A percentile compares a stretch with the other conserved stretches of the same genome.
These are phyloP conservation scores for Brasenia schreberi DNA, from an alignment of 164 flowering plant species.

Conservation along the genomic window DNA sequence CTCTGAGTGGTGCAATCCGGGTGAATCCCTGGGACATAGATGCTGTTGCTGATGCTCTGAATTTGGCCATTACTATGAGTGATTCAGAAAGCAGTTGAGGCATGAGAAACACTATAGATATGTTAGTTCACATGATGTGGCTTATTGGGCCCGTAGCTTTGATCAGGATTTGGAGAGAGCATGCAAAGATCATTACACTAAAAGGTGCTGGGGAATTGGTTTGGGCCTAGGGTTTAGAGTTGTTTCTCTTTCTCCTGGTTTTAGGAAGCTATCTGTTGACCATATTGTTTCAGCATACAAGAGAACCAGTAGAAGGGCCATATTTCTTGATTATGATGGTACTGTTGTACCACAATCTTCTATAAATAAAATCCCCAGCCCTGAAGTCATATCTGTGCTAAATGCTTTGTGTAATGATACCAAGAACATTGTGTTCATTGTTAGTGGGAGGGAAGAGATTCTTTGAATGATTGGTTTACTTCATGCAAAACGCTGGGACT, in stretches of 20 bases:
- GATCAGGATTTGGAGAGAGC: constrained; percentile 10
- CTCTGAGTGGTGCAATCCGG: constrained; percentile 14
- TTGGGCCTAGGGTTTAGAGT: constrained; percentile 12
- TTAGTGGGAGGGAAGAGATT: constrained; percentile 11
- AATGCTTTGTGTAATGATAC: constrained; percentile 12
- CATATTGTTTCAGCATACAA: constrained; percentile 9
- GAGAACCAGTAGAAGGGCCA: constrained; percentile 11
- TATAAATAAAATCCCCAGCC: constrained; percentile 7
- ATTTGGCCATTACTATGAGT: constrained; percentile 4
- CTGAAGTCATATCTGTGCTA: constrained; percentile 11
- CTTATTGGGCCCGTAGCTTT: constrained; percentile 13
- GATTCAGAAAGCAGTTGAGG: constrained; percentile 9
- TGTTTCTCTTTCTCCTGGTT: constrained; percentile 6
- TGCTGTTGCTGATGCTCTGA: constrained; percentile 11
- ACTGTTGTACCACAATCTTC: constrained; percentile 12
- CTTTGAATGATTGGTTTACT: constrained; percentile 11
- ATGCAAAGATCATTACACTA: constrained; percentile 9
- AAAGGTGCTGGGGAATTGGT: constrained; percentile 12
- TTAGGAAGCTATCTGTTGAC: constrained; percentile 11
- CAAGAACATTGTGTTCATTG: constrained; percentile 11
- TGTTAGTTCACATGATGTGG: constrained; percentile 12
- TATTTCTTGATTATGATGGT: constrained; percentile 14
- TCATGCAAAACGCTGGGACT: constrained; percentile 10
- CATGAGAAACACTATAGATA: constrained; percentile 15
- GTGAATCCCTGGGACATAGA: constrained; percentile 16